A percentile compares a stretch with the other conserved stretches of the same genome.
Evolutionary conservation across 139 green algal species (phyloP).

Genomic region (Nannochloris sp.): DNA sequence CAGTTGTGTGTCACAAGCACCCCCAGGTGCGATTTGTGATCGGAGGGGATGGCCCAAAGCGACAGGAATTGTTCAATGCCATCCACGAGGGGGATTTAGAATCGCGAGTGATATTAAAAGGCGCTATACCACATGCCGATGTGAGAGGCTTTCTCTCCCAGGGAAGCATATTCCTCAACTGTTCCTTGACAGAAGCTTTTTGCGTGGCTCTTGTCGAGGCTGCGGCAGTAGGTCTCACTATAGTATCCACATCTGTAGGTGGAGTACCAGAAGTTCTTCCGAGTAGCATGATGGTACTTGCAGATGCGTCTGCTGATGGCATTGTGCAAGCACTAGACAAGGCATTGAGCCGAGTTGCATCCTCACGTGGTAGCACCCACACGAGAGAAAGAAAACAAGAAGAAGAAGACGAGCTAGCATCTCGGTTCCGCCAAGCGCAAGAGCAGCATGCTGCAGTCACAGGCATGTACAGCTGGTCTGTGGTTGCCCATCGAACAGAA

Average conservation of each 20-base stretch:
- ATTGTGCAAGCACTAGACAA: constrained; percentile 45
- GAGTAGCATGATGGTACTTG: constrained; percentile 71
- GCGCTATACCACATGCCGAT: constrained; percentile 59
- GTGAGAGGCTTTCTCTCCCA: constrained; percentile 44
- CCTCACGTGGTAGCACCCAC: constrained; percentile 9
- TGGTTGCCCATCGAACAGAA: constrained; percentile 70
- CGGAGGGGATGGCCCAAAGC: constrained; percentile 85
- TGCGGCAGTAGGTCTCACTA: constrained; percentile 70
- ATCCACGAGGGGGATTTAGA: constrained; percentile 50
- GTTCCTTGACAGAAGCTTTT: constrained; percentile 93
- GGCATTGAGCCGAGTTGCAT: constrained; percentile 24
- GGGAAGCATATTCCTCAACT: constrained; percentile 85
- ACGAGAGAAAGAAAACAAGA: neutral
- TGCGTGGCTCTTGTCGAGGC: constrained; percentile 97
- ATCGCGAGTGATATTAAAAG: constrained; percentile 63
- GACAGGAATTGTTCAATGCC: constrained; percentile 63
- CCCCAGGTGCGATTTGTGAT: constrained; percentile 65
- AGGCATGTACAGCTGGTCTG: constrained; percentile 83
- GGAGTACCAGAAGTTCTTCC: constrained; percentile 95
- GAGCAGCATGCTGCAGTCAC: constrained; percentile 49
- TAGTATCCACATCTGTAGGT: constrained; percentile 84
- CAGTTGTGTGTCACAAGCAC: constrained; percentile 56
- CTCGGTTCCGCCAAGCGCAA: neutral
- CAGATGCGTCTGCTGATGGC: constrained; percentile 55
- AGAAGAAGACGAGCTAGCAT: neutral